Conservation (phyloP, 2,329 filamentous ascomycete genomes). For the Calonectria pauciramosa region DNA sequence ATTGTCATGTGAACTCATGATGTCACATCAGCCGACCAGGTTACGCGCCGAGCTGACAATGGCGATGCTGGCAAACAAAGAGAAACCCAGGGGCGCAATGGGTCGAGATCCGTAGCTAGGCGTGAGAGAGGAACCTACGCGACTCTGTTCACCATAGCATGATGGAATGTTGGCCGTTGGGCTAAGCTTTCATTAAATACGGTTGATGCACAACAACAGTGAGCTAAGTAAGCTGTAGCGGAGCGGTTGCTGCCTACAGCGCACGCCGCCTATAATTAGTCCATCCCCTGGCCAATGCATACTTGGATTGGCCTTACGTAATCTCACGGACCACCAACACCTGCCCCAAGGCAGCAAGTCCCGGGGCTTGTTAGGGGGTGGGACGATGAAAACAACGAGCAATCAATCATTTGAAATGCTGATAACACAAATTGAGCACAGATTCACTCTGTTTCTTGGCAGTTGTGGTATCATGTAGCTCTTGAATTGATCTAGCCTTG, state of each 20-base stretch:
- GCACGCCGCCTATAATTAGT: background rate
- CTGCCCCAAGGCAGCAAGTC: background rate
- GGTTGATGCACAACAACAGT: background rate
- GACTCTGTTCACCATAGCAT: background rate
- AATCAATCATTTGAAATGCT: no score
- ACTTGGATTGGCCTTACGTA: background rate
- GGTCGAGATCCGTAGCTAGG: background rate
- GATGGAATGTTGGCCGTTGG: background rate
- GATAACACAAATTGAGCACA: no score
- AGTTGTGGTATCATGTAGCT: background rate
- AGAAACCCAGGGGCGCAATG: background rate
- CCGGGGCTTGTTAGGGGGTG: background rate
- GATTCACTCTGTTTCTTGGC: no score
- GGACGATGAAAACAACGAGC: no score
- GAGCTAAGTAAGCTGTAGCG: background rate
- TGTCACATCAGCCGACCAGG: conserved; percentile 11
- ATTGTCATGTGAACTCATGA: conserved; percentile 23
- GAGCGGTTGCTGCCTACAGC: conserved; percentile 3
- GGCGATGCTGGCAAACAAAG: background rate
- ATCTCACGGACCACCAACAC: background rate
- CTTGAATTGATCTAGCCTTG: no score
- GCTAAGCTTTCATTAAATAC: conserved; percentile 6
- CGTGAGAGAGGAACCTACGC: background rate
- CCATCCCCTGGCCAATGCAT: background rate
- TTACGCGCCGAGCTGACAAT: background rate